These are phyloP conservation scores for Mortierella claussenii DNA, from an alignment of 192 early-diverging fungal species.

Conservation along the genomic window DNA sequence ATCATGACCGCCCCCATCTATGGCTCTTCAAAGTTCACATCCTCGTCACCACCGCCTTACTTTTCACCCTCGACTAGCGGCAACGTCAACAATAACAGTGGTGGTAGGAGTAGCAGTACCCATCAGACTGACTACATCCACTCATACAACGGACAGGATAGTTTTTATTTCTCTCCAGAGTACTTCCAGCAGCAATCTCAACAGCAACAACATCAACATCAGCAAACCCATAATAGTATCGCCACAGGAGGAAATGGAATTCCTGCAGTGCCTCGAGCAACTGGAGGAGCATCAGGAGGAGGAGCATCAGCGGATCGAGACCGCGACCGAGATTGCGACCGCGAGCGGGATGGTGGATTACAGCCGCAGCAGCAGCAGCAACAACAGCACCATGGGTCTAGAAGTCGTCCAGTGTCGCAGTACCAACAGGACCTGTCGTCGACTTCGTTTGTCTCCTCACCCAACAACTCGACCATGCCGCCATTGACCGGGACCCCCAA, in stretches of 20 bases:
- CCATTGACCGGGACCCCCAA: constrained; percentile 20
- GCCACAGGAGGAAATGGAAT: constrained; percentile 23
- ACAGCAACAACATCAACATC: constrained; percentile 18
- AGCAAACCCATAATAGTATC: constrained; percentile 11
- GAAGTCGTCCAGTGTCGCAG: constrained; percentile 40
- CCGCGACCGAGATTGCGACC: constrained; percentile 1
- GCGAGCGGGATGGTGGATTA: constrained; percentile 13
- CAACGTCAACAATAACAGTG: constrained; percentile 13
- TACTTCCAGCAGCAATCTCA: constrained; percentile 4
- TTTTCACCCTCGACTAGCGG: constrained; percentile 3
- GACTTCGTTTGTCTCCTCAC: constrained; percentile 1
- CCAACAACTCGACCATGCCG: background rate
- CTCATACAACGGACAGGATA: constrained; percentile 4
- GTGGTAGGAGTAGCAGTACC: background rate
- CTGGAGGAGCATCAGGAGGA: background rate
- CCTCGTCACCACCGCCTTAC: constrained; percentile 30
- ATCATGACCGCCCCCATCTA: constrained; percentile 47
- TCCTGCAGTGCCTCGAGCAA: constrained; percentile 16
- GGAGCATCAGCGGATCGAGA: constrained; percentile 21
- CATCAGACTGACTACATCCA: constrained; percentile 1
- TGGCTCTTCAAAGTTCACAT: constrained; percentile 29
- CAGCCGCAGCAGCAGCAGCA: background rate
- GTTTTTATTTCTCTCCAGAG: background rate
- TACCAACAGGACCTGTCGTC: constrained; percentile 20
- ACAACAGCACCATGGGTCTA: constrained; percentile 14